Percentiles rank a stretch among this genome's conserved stretches.
These are phyloP conservation scores for Phytophthora aleatoria DNA, from an alignment of 352 stramenopile species.

Conservation along the genomic window DNA sequence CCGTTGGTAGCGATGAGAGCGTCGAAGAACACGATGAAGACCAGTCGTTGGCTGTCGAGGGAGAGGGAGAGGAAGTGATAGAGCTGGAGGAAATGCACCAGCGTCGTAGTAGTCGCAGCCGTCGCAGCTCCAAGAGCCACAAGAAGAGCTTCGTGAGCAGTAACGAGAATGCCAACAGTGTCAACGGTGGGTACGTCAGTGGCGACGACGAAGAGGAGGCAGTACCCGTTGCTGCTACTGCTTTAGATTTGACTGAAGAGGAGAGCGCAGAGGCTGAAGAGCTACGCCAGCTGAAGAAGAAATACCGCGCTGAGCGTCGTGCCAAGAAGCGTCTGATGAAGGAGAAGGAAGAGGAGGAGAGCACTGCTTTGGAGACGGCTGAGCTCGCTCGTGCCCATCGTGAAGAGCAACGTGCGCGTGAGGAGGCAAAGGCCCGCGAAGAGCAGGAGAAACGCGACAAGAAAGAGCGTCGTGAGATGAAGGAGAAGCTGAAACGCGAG, in stretches of 20 bases:
- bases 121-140: slow-evolving; percentile 27
- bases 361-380: slow-evolving; percentile 32
- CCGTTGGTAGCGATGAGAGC: slow-evolving; percentile 26
- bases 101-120: slow-evolving; percentile 31
- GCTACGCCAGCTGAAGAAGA: slow-evolving; percentile 40
- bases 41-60: slow-evolving; percentile 28
- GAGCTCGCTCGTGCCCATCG: slow-evolving; percentile 45
- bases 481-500: slow-evolving; percentile 45
- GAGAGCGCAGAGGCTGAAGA: slow-evolving; percentile 37
- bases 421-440: slow-evolving; percentile 43
- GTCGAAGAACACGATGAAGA: slow-evolving; percentile 38
- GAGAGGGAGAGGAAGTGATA: slow-evolving; percentile 12
- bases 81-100: slow-evolving; percentile 24
- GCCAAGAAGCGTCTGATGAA: slow-evolving; percentile 42
- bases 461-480: slow-evolving; percentile 46
- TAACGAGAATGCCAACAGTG: slow-evolving; percentile 23
- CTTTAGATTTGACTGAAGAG: slow-evolving; percentile 2
- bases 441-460: slow-evolving; percentile 49
- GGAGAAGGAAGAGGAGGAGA: slow-evolving; percentile 48
- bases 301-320: slow-evolving; percentile 44
- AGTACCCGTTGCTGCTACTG: background rate
- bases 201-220: slow-evolving; percentile 24
- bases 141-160: slow-evolving; percentile 42
- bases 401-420: slow-evolving; percentile 45
- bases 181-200: slow-evolving; percentile 16